phyloP scores from a whole-genome alignment of 2,329 filamentous ascomycete genomes.

The Colletotrichum limetticola region DNA sequence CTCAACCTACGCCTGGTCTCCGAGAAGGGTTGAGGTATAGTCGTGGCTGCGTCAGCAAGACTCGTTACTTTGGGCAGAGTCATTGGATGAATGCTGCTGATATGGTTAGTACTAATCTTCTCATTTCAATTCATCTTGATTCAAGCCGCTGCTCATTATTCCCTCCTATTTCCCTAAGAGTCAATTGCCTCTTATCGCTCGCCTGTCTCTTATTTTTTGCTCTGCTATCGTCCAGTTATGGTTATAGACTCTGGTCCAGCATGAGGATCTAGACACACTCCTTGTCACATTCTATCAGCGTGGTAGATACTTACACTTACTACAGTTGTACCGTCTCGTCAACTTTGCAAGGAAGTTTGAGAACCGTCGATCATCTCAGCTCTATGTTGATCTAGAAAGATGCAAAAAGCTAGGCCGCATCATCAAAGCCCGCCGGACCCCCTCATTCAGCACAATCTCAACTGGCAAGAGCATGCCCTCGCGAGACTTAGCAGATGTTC shows the following conservation, averaged over 20 bases:
- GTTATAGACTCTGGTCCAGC: too few relatives aligned
- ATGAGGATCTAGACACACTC: too few relatives aligned
- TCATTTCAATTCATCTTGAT: background rate
- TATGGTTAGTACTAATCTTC: slow-evolving; percentile 46
- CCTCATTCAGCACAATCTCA: slow-evolving; percentile 45
- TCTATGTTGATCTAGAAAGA: slow-evolving; percentile 46
- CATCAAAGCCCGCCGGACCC: slow-evolving; percentile 53
- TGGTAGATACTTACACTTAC: background rate
- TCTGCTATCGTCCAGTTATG: slow-evolving; percentile 22
- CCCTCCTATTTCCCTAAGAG: too few relatives aligned
- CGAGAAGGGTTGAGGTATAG: slow-evolving; percentile 24
- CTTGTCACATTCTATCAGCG: too few relatives aligned
- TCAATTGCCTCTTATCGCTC: too few relatives aligned
- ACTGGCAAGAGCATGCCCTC: slow-evolving; percentile 52
- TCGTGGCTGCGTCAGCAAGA: slow-evolving; percentile 52
- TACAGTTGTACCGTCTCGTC: slow-evolving; percentile 40
- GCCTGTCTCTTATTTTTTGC: background rate
- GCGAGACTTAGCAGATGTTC: slow-evolving; percentile 56
- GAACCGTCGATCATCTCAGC: slow-evolving; percentile 42
- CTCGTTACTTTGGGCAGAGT: slow-evolving; percentile 58
- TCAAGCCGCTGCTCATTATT: too few relatives aligned
- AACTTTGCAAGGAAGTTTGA: slow-evolving; percentile 38
- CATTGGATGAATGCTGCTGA: slow-evolving; percentile 60
- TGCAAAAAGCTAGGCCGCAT: slow-evolving; percentile 54
- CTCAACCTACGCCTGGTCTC: background rate